Base-by-base conservation (phyloP, 1,284 basidiomycete species). In the Hymenochaete sp. region DNA sequence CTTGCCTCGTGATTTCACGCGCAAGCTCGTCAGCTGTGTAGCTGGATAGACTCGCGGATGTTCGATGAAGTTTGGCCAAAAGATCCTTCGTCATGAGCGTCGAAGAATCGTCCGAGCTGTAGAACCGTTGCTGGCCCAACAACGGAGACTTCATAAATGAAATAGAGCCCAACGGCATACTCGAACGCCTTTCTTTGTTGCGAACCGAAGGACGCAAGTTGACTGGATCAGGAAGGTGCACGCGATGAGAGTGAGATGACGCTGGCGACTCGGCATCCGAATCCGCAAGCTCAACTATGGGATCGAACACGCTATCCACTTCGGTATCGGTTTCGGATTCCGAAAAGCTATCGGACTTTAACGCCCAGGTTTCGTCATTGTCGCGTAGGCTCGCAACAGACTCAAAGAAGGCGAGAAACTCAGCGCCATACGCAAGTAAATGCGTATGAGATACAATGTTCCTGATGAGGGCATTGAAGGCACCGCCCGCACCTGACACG, bases 371-470 rank as follows among this genome's bases (percentile, higher is more conserved):
- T 14, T 69, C 66, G 55, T 88, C 83, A 44, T 71, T 68, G 57
- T 89, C 86, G 18, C 66, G 62, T 24, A 83, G 63, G 14, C 59
- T 68, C 4, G 79, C 71, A 9, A 84, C 65, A 38, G 71, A 65
- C 54, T 86, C 84, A 21, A 84, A 64, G 58, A 88, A 88, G 2
- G 82, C 82, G 11, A 86, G 69, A 55, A 88, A 76, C 53, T 85
- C 82, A 11, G 82, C 79, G 29, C 82, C 85, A 52, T 89, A 89
- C 58, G 87, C 82, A 21, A 88, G 68, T 16, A 87, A 73, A 56
- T 87, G 80, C 0, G 81, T 82, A 60, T 87, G 85, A 38, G 77
- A 74, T 10, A 83, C 67, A 53, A 86, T 79, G 0, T 82, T 84
- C 55, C 79, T 83, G 53, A 87, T 74, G 33, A 89, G 67, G 13